phyloP scores from a whole-genome alignment of 345 rosid genomes.

The Boechera divaricarpa region DNA sequence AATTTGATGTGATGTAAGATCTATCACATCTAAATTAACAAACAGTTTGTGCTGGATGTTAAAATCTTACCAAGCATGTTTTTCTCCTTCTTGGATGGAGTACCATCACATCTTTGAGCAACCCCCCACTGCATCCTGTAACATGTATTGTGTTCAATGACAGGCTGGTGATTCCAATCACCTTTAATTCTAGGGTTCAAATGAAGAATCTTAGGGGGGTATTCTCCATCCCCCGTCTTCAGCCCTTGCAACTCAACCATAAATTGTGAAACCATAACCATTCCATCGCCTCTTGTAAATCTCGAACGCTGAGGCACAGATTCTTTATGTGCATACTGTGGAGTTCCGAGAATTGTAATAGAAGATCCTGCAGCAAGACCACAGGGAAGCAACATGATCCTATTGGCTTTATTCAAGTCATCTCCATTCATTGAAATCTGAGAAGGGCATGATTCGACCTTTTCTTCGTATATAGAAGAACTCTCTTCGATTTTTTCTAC shows the following conservation, averaged over 20 bases:
- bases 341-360: conserved; percentile 90
- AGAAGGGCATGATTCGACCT: conserved; percentile 73
- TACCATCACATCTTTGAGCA: conserved; percentile 94
- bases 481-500: conserved; percentile 49
- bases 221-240: conserved; percentile 92
- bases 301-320: conserved; percentile 76
- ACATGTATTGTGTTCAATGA: conserved; percentile 97
- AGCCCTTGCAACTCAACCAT: conserved; percentile 95
- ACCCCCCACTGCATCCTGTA: conserved; percentile 99
- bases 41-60: neutral
- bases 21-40: neutral
- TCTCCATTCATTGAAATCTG: conserved; percentile 80
- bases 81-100: conserved; percentile 74
- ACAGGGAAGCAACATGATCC: conserved; percentile 89
- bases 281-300: conserved; percentile 54
- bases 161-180: conserved; percentile 87
- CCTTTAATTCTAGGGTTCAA: conserved; percentile 92
- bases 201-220: conserved; percentile 94
- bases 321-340: conserved; percentile 84
- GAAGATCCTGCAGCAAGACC: conserved; percentile 97
- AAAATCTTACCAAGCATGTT: conserved; percentile 76
- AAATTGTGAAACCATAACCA: conserved; percentile 88
- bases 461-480: conserved; percentile 49
- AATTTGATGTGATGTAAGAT: too few species aligned
- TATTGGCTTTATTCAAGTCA: conserved; percentile 65